Evolutionary conservation across 2,329 filamentous ascomycete genomes (phyloP), one percentile per base, ranked within the genome.

Genomic region (Penicillium corylophilum): DNA sequence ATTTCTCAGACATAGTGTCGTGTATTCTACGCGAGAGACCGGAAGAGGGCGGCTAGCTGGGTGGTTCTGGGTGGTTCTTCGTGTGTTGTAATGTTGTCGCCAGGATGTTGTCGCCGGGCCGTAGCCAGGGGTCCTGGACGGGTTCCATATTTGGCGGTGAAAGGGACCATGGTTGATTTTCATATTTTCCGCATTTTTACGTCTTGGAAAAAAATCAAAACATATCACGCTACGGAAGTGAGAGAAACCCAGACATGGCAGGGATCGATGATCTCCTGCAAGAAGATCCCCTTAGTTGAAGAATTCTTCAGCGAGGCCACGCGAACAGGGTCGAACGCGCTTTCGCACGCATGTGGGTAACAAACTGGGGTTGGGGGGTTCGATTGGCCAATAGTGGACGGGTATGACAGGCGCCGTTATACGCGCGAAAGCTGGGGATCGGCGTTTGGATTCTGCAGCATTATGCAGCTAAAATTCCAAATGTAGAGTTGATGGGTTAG

Each of bases 381-480:
- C 40, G 28, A 13, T 23, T 44, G 46, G 31, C 46, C 46, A 49
- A 49, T 49, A 8, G n/a, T n/a, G n/a, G 18, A 38, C 7, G 16
- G n/a, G 12, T 29, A 22, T 49, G 31, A 39, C 23, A 29, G 31
- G 22, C 40, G 46, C 46, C 46, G 46, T 49, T 44, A 23, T 31
- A 44, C 29, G 24, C 39, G 22, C 16, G 46, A 36, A 48, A 42
- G 24, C 45, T 43, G 46, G 33, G 26, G 22, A 44, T 49, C 46
- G 31, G 39, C 39, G 29, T 22, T 43, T 36, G 46, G 39, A 38
- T 42, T 28, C 24, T 43, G 39, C 31, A 38, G 35, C 16, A 12
- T 12, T 4, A 12, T 33, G 29, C 31, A 35, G 31, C n/a, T 35
- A 28, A 12, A 7, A 8, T n/a, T n/a, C n/a, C n/a, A n/a, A n/a